Evolutionary conservation across 2,329 filamentous ascomycete species (phyloP), one percentile per base, ranked within the genome.

Genomic region (Aspergillaceae sp.): DNA sequence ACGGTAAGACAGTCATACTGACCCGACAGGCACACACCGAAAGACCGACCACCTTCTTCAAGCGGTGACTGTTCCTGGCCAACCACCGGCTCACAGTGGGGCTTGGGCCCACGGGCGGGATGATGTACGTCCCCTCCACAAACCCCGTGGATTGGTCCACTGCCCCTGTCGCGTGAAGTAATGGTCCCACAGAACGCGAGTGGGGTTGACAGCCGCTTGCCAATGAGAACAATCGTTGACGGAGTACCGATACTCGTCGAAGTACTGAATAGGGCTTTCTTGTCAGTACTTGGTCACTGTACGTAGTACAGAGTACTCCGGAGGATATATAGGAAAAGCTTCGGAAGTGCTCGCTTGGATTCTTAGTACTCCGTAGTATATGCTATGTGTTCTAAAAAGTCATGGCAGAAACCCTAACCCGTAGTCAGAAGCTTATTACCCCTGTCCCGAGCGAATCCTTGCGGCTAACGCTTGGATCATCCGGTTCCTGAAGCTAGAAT

Each of bases 71-170:
- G 27, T 49, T 44, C 56, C 34, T 55, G 51, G 49, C 43, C 44
- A 43, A 47, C 52, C 54, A 50, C 51, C 19, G 27, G 19, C 10
- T 8, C 11, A 5, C 7, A 56, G 46, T 55, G 58, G 57, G 49
- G 51, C 53, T 26, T 38, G 44, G 48, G 57, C 51, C 54, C 56
- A 54, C 53, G 56, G 55, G 46, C 53, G 55, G 54, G 52, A 59
- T 61, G 59, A 60, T 63, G 56, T 56, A 59, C 51, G 47, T 54
- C 47, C 51, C 55, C 48, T 42, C 53, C 51, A 52, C 50, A 51
- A 59, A 42, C 44, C 36, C 32, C 41, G 46, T 10, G 45, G 46
- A 63, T 62, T 61, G 58, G 59, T 8, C 40, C 49, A 49, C 55
- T 49, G 40, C 30, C 41, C 11, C 41, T 32, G 30, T 19, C 19